phyloP scores from a whole-genome alignment of 306 rosid genomes.

The Ochetophila trinervis region DNA sequence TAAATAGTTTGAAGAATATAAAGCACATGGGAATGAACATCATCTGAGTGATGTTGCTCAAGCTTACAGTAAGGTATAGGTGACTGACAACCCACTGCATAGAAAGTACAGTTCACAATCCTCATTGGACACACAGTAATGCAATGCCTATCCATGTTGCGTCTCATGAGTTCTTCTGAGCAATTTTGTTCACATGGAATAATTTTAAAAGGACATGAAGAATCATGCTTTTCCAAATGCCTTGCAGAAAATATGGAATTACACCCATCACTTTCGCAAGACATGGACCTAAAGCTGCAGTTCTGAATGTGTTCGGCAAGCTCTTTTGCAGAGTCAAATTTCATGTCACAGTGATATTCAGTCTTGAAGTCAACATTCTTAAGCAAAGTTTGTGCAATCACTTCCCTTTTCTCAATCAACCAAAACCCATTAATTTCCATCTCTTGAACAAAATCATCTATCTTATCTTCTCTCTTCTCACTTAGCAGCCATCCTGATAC shows the following conservation, averaged over 20 bases:
- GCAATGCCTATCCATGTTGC: conserved; percentile 90
- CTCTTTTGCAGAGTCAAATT: conserved; percentile 41
- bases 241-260: conserved; percentile 49
- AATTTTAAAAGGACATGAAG: conserved; percentile 72
- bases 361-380: conserved; percentile 73
- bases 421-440: conserved; percentile 72
- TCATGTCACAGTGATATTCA: conserved; percentile 52
- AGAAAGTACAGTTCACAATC: conserved; percentile 79
- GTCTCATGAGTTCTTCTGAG: conserved; percentile 56
- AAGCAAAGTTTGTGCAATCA: conserved; percentile 41
- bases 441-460: conserved; percentile 82
- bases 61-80: conserved; percentile 50
- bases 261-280: conserved; percentile 66
- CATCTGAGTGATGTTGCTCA: conserved; percentile 49
- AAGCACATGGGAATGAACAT: conserved; percentile 53
- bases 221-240: conserved; percentile 59
- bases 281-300: conserved; percentile 55
- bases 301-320: conserved; percentile 41
- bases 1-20: conserved; percentile 48
- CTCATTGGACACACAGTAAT: conserved; percentile 83
- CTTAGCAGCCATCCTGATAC: conserved; percentile 77
- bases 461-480: conserved; percentile 81
- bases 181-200: conserved; percentile 81
- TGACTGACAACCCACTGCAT: conserved; percentile 65
- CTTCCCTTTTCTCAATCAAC: conserved; percentile 60